phyloP scores from a whole-genome alignment of 2,329 filamentous ascomycete genomes.

The Aureobasidium sp. region DNA sequence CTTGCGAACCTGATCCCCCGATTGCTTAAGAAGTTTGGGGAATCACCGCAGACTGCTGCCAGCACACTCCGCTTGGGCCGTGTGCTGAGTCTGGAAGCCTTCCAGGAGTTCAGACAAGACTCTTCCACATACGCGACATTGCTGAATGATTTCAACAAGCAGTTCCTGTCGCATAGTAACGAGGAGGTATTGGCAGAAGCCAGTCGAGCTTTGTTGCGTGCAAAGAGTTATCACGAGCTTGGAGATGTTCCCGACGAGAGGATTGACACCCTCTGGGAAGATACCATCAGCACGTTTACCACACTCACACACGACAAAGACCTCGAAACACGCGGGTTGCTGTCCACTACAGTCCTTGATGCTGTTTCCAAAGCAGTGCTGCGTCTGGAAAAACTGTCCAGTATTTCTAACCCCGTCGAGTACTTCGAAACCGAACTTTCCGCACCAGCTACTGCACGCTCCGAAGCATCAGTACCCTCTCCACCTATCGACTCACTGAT shows the following conservation, averaged over 20 bases:
- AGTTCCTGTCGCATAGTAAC: constrained; percentile 88
- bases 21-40: constrained; percentile 86
- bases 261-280: constrained; percentile 77
- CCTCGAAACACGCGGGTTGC: constrained; percentile 60
- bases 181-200: constrained; percentile 78
- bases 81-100: constrained; percentile 75
- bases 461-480: constrained; percentile 20
- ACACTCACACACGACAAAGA: constrained; percentile 59
- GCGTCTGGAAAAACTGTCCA: constrained; percentile 72
- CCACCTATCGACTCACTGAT: constrained; percentile 59
- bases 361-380: constrained; percentile 65
- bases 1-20: constrained; percentile 73
- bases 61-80: constrained; percentile 79
- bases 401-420: constrained; percentile 68
- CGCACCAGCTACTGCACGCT: constrained; percentile 22
- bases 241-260: constrained; percentile 78
- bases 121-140: constrained; percentile 69
- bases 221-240: constrained; percentile 77
- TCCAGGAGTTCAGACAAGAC: constrained; percentile 82
- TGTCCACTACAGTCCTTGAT: constrained; percentile 55
- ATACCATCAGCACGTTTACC: constrained; percentile 63
- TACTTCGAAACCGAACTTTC: constrained; percentile 52
- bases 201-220: constrained; percentile 71
- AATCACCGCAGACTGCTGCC: constrained; percentile 76
- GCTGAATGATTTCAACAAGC: constrained; percentile 84